Conservation (phyloP, 305 asterid genomes). For the Fraxinus greggii region DNA sequence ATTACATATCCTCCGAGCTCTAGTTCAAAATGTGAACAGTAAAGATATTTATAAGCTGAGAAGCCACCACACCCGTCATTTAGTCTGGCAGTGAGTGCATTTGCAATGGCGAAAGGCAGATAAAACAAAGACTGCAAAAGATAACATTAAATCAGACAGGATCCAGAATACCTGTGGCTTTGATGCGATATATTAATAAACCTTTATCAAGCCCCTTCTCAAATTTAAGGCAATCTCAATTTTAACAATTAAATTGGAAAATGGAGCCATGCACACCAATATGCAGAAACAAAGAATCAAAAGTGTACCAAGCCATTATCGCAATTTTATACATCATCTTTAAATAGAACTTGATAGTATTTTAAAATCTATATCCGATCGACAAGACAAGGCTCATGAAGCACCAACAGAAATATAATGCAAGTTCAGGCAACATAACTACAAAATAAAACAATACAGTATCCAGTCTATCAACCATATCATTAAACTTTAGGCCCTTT, state of each 20-base stretch:
- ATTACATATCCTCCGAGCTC: background rate
- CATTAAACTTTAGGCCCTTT: background rate
- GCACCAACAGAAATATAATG: background rate
- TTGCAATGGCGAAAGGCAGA: slow-evolving; percentile 88
- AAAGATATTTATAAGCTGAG: slow-evolving; percentile 10
- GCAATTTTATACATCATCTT: background rate
- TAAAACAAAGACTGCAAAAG: slow-evolving; percentile 73
- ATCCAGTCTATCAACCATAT: background rate
- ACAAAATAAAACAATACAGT: background rate
- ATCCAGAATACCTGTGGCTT: background rate
- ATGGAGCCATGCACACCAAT: background rate
- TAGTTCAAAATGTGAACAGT: slow-evolving; percentile 12
- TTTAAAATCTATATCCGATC: background rate
- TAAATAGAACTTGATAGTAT: background rate
- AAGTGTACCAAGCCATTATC: background rate
- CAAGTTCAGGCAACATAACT: background rate
- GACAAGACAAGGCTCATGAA: background rate
- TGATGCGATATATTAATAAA: background rate
- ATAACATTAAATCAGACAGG: slow-evolving; percentile 18
- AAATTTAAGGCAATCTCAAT: background rate
- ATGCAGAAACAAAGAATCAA: background rate
- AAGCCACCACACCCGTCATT: slow-evolving; percentile 69
- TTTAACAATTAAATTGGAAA: background rate
- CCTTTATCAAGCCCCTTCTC: background rate
- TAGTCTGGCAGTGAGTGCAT: slow-evolving; percentile 84